Evolutionary conservation across 176 grass and related monocot genomes (phyloP).

Genomic region (Zea mays): Zm-B73-REFERENCE-NAM-5.0 NC_050101.1:106438501-106439000

Average conservation of each 20-base stretch:
- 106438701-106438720: constrained; percentile 29
- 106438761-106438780: constrained; percentile 11
- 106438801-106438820: background rate
- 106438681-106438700: constrained; percentile 35
- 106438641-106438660: constrained; percentile 38
- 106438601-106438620: constrained; percentile 29
- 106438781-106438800: constrained; percentile 10
- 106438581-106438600: constrained; percentile 36
- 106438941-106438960: constrained; percentile 96
- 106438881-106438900: constrained; percentile 87
- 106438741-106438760: constrained; percentile 33
- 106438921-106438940: constrained; percentile 91
- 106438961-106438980: constrained; percentile 85
- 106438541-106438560: background rate
- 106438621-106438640: constrained; percentile 31
- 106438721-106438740: constrained; percentile 28
- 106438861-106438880: constrained; percentile 62
- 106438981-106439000: constrained; percentile 60
- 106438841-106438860: constrained; percentile 46
- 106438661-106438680: constrained; percentile 29
- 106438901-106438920: constrained; percentile 92
- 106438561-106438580: background rate
- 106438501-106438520: background rate
- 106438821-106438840: constrained; percentile 37
- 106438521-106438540: constrained; percentile 6